Evolutionary conservation across 352 stramenopile species (phyloP).

Genomic region (Globisporangium sylvaticum): DNA sequence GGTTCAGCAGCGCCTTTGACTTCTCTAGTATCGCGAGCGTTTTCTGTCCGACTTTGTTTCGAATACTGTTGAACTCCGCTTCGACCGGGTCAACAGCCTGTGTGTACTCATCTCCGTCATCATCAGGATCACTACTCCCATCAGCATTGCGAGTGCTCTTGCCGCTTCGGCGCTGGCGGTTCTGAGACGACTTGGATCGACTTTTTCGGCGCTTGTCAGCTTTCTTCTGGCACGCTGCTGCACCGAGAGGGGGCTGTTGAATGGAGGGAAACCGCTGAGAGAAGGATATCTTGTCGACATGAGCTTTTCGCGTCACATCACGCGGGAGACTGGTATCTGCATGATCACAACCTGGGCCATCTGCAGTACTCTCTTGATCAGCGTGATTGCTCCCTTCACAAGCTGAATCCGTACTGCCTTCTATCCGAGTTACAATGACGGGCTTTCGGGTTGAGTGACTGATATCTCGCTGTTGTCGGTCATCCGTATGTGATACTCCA

Average conservation of each 20-base stretch:
- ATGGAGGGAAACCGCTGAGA: not conserved
- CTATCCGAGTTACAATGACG: not conserved
- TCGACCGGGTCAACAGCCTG: conserved; percentile 22
- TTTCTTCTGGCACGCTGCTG: not conserved
- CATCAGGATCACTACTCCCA: conserved; percentile 13
- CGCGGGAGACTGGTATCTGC: not conserved
- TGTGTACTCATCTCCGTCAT: conserved; percentile 9
- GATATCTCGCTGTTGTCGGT: not conserved
- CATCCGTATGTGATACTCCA: not conserved
- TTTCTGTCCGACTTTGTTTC: conserved; percentile 41
- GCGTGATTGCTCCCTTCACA: not conserved
- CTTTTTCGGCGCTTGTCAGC: conserved; percentile 2
- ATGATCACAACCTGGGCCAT: not conserved
- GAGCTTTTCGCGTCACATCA: not conserved
- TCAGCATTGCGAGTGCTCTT: not conserved
- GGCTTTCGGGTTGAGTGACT: not conserved
- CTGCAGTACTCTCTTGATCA: not conserved
- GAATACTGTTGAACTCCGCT: conserved; percentile 30
- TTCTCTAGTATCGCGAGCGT: conserved; percentile 57
- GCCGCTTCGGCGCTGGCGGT: not conserved
- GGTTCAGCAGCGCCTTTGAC: conserved; percentile 36
- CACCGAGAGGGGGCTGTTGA: conserved; percentile 1
- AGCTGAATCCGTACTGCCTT: not conserved
- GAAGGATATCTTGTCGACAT: not conserved
- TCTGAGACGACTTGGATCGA: not conserved